Evolutionary conservation across 1,284 basidiomycete genomes (phyloP).

Genomic region (Ceratobasidium sp.): DNA sequence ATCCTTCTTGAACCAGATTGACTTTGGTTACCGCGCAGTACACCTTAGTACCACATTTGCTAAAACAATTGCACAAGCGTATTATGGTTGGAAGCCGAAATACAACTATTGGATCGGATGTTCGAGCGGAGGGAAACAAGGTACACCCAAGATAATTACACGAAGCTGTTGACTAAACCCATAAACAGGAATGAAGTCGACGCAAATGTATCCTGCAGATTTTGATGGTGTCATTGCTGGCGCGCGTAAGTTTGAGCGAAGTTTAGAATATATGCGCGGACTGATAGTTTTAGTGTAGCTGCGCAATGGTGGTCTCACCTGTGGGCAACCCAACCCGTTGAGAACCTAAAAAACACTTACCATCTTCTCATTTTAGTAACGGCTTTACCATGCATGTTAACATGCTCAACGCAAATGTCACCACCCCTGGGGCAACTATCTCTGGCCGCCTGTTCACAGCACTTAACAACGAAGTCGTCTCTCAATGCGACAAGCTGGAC

Average conservation of each 20-base stretch:
- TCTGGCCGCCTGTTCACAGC: constrained; percentile 9
- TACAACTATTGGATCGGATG: constrained; percentile 44
- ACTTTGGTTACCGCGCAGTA: constrained; percentile 39
- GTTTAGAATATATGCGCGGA: background rate
- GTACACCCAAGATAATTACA: background rate
- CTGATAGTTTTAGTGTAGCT: constrained; percentile 7
- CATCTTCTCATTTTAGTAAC: background rate
- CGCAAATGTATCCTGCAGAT: constrained; percentile 33
- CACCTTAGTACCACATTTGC: constrained; percentile 32
- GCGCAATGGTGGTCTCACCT: constrained; percentile 44
- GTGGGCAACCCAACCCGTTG: background rate
- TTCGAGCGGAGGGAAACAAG: constrained; percentile 43
- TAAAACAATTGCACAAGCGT: constrained; percentile 16
- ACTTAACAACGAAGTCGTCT: constrained; percentile 17
- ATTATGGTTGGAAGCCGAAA: constrained; percentile 12
- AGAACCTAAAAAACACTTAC: background rate
- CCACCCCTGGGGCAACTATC: constrained; percentile 26
- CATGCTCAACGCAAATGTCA: constrained; percentile 18
- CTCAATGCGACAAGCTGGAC: constrained; percentile 35
- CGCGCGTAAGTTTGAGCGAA: constrained; percentile 22
- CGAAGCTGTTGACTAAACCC: background rate
- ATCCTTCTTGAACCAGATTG: constrained; percentile 2
- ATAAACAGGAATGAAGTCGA: constrained; percentile 22
- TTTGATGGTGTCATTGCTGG: constrained; percentile 39
- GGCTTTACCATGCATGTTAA: constrained; percentile 30